These are phyloP conservation scores for Histomonas meleagridis DNA, from an alignment of 208 protist genomes.

Conservation along the genomic window DNA sequence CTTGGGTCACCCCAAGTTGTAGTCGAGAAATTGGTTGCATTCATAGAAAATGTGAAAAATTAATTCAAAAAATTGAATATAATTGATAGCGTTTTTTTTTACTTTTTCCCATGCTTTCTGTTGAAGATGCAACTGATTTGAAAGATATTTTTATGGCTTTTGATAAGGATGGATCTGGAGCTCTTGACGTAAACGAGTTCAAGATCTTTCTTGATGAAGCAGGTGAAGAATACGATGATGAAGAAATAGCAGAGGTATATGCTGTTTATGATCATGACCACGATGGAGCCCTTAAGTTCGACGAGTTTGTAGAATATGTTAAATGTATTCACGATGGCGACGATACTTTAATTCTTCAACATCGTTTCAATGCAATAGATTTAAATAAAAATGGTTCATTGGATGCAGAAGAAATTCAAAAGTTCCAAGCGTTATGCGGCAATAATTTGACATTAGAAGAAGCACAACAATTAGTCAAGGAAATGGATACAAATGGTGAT, in stretches of 20 bases:
- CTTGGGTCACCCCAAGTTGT: too few relatives aligned
- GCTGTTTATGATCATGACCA: constrained; percentile 16
- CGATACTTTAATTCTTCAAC: neutral
- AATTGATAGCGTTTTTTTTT: too few relatives aligned
- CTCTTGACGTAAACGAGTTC: constrained; percentile 11
- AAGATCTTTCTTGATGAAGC: neutral
- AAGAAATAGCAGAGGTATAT: neutral
- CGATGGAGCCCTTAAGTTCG: neutral
- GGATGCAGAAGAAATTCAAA: neutral
- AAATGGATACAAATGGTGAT: constrained; percentile 27
- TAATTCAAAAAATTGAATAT: too few relatives aligned
- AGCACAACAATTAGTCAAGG: neutral
- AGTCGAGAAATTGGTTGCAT: too few relatives aligned
- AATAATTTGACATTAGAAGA: neutral
- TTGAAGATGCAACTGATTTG: neutral
- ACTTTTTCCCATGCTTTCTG: too few relatives aligned
- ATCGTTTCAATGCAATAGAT: constrained; percentile 33
- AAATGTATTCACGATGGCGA: neutral
- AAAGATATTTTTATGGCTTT: neutral
- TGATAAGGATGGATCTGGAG: neutral
- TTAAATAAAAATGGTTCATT: neutral
- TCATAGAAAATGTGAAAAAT: too few relatives aligned
- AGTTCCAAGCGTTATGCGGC: constrained; percentile 25
- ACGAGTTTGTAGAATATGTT: constrained; percentile 19
- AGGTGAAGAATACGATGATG: constrained; percentile 30